Percentiles rank a stretch among this genome's conserved stretches.
These are phyloP conservation scores for Raphanus raphanistrum DNA, from an alignment of 345 rosid species.

Conservation along the genomic window DNA sequence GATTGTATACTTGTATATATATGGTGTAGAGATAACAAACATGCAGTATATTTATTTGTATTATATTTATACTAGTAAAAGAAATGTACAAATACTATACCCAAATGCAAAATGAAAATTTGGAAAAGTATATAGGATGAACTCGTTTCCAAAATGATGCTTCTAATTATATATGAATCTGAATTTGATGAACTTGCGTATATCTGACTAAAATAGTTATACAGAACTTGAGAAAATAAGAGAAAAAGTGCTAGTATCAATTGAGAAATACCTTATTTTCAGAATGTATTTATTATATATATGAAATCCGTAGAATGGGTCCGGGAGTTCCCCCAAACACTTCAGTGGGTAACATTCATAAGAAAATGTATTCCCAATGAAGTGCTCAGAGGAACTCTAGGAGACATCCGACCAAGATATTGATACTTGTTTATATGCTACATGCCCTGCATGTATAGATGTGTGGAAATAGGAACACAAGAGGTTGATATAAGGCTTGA, in stretches of 20 bases:
- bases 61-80: too few species aligned
- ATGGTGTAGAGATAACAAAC: background rate
- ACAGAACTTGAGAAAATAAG: background rate
- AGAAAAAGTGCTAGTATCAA: background rate
- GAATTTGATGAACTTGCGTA: too few species aligned
- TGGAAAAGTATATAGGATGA: too few species aligned
- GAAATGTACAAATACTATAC: too few species aligned
- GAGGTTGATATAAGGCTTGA: background rate
- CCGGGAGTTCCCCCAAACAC: slow-evolving; percentile 41
- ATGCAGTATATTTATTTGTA: background rate
- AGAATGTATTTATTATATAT: background rate
- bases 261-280: background rate
- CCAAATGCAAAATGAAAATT: too few species aligned
- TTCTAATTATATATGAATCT: too few species aligned
- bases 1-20: background rate
- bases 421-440: background rate
- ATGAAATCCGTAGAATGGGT: slow-evolving; percentile 18
- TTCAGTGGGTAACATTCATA: slow-evolving; percentile 24
- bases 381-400: slow-evolving; percentile 37
- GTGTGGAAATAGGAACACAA: background rate
- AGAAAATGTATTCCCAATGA: background rate
- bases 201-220: too few species aligned
- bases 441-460: slow-evolving; percentile 3
- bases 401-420: slow-evolving; percentile 28
- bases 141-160: too few species aligned